A percentile compares a stretch with the other conserved stretches of the same genome.
These are phyloP conservation scores for Elymus sibiricus DNA, from an alignment of 176 grass and related monocot genomes.

Conservation along the genomic window DNA sequence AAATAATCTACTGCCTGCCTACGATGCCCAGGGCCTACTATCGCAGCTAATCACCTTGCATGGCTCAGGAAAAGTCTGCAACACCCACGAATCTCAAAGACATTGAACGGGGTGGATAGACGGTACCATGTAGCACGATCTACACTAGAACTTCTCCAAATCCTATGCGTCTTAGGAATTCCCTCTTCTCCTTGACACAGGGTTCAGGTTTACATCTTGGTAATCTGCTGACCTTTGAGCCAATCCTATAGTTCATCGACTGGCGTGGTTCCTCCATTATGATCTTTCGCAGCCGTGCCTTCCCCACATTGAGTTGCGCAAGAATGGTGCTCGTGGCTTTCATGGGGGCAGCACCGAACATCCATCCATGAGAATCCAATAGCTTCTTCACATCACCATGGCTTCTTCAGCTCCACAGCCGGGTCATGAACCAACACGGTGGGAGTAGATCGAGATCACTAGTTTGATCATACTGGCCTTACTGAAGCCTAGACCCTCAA, in stretches of 20 bases:
- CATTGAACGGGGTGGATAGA: too few relatives aligned
- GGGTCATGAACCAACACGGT: constrained; percentile 26
- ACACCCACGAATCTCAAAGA: too few relatives aligned
- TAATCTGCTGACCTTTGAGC: constrained; percentile 34
- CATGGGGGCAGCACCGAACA: constrained; percentile 33
- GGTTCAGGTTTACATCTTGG: constrained; percentile 11
- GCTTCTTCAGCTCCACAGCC: constrained; percentile 27
- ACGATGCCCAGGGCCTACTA: too few relatives aligned
- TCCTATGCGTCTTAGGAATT: constrained; percentile 45
- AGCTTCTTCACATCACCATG: constrained; percentile 39
- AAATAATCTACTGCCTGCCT: too few relatives aligned
- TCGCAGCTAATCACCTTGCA: too few relatives aligned
- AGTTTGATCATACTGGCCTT: constrained; percentile 59
- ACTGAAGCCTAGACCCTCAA: constrained; percentile 54
- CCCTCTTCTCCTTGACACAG: constrained; percentile 36
- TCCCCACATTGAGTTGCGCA: constrained; percentile 30
- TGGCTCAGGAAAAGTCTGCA: too few relatives aligned
- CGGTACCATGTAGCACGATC: too few relatives aligned
- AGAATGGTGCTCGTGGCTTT: constrained; percentile 38
- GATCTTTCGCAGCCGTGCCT: constrained; percentile 36
- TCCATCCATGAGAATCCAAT: constrained; percentile 29
- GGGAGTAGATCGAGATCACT: constrained; percentile 34
- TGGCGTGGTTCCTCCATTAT: constrained; percentile 45
- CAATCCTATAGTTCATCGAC: constrained; percentile 38
- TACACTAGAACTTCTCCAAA: too few relatives aligned